Base-by-base conservation (phyloP, 2,329 filamentous ascomycete species). In the Truncatella angustata region DNA sequence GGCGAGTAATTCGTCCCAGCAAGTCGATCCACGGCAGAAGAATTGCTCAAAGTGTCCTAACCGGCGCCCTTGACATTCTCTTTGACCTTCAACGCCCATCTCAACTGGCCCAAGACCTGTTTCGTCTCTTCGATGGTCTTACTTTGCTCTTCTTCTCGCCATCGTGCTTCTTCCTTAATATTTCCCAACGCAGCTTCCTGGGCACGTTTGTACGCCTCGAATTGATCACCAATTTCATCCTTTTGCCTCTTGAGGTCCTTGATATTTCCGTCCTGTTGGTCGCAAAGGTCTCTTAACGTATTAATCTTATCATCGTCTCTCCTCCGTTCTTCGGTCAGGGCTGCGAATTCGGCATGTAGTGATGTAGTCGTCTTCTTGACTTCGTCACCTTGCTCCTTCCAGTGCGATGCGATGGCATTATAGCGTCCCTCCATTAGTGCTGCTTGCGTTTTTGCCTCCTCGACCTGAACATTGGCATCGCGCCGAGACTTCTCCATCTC, bases 181-280 rank as follows among this genome's bases (percentile, higher is more conserved):
- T 75, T 71, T 30, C 72, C 73, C 48, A 91, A 73, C 36, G 76
- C 73, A n/a, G 78, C 72, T 54, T 87, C 83, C 61, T 89, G 85
- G 58, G 81, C 75, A 51, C 69, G 65, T 66, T 86, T 87, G 70
- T 90, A 89, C 43, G 73, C 73, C 45, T 83, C 80, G 69, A 88
- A 88, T 57, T 81, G 72, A 43, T 70, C 70, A 14, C 71, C 69
- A 54, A 91, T 83, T 14, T 80, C 79, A 24, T 81, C 78, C 61
- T 89, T 88, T 61, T 87, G 79, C 45, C 78, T 75, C 53, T 72
- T 70, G 21, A 86, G 71, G 53, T 82, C 75, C 52, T 81, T 79
- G 53, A 88, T 79, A 60, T 90, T 88, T 61, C 80, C 78, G 57
- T 88, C 81, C 64, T 90, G 84, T 68, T 91, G 87, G 57, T 90